These are phyloP conservation scores for Scutellaria galericulata DNA, from an alignment of 257 asterid genomes.

Conservation along the genomic window DNA sequence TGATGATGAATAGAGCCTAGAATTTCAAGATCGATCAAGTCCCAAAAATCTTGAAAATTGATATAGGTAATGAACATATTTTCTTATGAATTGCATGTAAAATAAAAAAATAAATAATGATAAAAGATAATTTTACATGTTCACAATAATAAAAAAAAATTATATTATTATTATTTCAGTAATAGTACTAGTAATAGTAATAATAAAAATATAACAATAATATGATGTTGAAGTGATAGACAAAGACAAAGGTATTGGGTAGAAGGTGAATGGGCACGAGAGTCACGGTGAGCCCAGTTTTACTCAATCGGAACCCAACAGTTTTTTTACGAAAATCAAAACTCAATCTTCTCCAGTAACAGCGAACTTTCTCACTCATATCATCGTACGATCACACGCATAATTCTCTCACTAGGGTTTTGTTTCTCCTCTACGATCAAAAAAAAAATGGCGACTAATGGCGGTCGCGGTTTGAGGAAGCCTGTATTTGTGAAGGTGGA, in stretches of 20 bases:
- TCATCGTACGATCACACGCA: constrained; percentile 8
- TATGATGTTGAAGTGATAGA: background rate
- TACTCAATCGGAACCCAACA: constrained; percentile 45
- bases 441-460: constrained; percentile 48
- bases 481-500: constrained; percentile 78
- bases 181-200: too few relatives aligned
- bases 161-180: background rate
- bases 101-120: too few relatives aligned
- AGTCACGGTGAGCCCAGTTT: constrained; percentile 34
- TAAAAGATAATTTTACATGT: too few relatives aligned
- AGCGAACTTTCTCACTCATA: background rate
- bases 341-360: background rate
- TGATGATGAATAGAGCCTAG: too few relatives aligned
- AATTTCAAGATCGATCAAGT: too few relatives aligned
- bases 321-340: constrained; percentile 3
- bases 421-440: background rate
- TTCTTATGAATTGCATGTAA: too few relatives aligned
- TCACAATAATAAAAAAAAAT: background rate
- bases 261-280: constrained; percentile 28
- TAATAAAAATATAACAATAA: too few relatives aligned
- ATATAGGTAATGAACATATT: too few relatives aligned
- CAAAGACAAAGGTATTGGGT: constrained; percentile 22
- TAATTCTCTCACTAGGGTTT: constrained; percentile 43
- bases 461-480: constrained; percentile 48
- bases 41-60: too few relatives aligned